These are phyloP conservation scores for Trichoderma sp. DNA, from an alignment of 2,329 filamentous ascomycete genomes.

Conservation along the genomic window DNA sequence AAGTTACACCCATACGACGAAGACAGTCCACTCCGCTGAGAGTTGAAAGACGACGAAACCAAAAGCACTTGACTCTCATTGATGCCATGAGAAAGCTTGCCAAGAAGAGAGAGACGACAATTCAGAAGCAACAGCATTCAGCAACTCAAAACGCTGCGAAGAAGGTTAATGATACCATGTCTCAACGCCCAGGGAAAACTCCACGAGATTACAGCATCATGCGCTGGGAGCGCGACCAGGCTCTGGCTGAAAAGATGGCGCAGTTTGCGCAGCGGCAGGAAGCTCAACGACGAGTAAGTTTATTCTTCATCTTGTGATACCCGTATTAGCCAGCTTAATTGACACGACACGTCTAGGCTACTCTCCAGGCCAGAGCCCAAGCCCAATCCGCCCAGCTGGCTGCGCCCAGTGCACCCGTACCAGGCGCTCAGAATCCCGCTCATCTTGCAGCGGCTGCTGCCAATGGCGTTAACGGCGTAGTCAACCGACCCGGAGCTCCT, in stretches of 20 bases:
- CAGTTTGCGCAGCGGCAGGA: constrained; percentile 64
- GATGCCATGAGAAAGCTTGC: constrained; percentile 95
- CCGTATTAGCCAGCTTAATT: constrained; percentile 29
- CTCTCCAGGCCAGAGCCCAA: constrained; percentile 53
- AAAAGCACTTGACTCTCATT: constrained; percentile 84
- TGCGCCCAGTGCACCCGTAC: constrained; percentile 44
- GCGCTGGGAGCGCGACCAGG: constrained; percentile 83
- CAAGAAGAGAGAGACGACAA: constrained; percentile 85
- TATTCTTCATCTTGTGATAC: not conserved
- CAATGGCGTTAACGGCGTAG: constrained; percentile 37
- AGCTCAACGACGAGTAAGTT: constrained; percentile 58
- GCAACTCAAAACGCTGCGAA: constrained; percentile 75
- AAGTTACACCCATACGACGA: constrained; percentile 54
- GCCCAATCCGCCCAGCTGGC: constrained; percentile 52
- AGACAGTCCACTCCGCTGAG: constrained; percentile 78
- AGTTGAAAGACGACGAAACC: constrained; percentile 84
- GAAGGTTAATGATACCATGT: constrained; percentile 71
- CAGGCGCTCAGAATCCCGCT: constrained; percentile 37
- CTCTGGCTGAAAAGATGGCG: constrained; percentile 62
- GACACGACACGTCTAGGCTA: constrained; percentile 42
- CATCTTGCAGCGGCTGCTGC: constrained; percentile 38
- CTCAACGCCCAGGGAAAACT: constrained; percentile 66
- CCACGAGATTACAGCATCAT: constrained; percentile 89
- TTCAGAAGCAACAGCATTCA: constrained; percentile 90
- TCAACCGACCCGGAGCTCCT: constrained; percentile 46